Evolutionary conservation across 805 yeast genomes (phyloP).

Genomic region (Wickerhamiella kurtzmanii): DNA sequence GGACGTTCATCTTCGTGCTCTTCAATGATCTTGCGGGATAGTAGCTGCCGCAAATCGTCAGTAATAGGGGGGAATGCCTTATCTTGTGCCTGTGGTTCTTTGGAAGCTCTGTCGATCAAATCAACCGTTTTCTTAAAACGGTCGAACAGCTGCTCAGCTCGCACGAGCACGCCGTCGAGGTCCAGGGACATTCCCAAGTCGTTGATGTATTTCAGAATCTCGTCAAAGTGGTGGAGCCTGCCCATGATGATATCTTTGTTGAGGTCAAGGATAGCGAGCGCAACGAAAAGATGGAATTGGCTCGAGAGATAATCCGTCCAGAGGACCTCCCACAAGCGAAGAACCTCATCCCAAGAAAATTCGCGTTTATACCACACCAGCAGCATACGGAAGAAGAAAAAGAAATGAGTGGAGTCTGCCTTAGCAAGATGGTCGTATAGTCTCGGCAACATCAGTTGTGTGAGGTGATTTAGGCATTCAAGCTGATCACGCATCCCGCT

Average conservation of each 20-base stretch:
- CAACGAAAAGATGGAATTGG: conserved; percentile 78
- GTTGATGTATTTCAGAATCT: conserved; percentile 83
- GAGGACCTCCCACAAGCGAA: conserved; percentile 79
- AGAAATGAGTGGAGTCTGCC: conserved; percentile 80
- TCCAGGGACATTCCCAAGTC: conserved; percentile 70
- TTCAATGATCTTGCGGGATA: conserved; percentile 48
- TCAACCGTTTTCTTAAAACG: conserved; percentile 70
- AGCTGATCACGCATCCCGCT: conserved; percentile 87
- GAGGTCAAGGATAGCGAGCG: conserved; percentile 78
- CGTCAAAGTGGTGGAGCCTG: conserved; percentile 70
- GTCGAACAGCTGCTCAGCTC: conserved; percentile 72
- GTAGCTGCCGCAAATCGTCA: conserved; percentile 44
- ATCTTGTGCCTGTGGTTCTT: not conserved
- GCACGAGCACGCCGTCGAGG: conserved; percentile 60
- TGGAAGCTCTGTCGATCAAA: conserved; percentile 42
- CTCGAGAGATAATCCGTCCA: conserved; percentile 81
- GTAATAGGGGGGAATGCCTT: conserved; percentile 22
- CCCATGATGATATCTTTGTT: conserved; percentile 65
- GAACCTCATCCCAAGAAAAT: conserved; percentile 61
- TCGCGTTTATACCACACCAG: conserved; percentile 94
- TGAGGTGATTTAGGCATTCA: conserved; percentile 66
- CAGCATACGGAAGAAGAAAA: conserved; percentile 89
- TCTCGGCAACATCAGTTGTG: conserved; percentile 82
- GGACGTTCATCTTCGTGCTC: conserved; percentile 42
- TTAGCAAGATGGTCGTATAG: conserved; percentile 69